Conservation (phyloP, 306 rosid genomes). For the Leucaena leucocephala region DNA sequence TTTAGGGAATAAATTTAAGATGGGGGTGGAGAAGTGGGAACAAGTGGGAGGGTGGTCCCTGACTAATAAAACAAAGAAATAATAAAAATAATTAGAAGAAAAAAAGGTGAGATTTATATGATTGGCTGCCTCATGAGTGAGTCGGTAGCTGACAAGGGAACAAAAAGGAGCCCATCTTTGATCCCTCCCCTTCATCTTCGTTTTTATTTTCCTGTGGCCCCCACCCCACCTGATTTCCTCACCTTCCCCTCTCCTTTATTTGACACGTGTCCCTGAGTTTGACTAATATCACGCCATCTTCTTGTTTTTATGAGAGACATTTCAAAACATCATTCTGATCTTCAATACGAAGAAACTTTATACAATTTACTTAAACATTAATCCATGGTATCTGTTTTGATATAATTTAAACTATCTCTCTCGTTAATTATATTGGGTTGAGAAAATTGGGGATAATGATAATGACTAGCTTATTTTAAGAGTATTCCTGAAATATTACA, state of each 20-base stretch:
- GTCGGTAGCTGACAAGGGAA: constrained; percentile 4
- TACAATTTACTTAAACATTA: too few relatives aligned
- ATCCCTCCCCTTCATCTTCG: neutral
- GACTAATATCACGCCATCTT: neutral
- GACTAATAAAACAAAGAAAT: neutral
- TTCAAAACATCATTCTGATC: too few relatives aligned
- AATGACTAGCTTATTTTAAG: too few relatives aligned
- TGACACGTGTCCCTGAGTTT: neutral
- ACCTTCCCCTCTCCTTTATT: neutral
- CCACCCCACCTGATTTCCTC: neutral
- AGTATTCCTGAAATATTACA: too few relatives aligned
- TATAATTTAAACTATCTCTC: too few relatives aligned
- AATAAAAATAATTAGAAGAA: constrained; percentile 23
- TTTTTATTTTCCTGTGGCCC: neutral
- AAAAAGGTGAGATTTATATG: neutral
- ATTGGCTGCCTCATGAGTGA: neutral
- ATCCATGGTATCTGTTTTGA: too few relatives aligned
- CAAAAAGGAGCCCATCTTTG: neutral
- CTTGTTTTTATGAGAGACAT: too few relatives aligned
- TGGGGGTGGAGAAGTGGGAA: constrained; percentile 16
- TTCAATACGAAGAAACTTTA: too few relatives aligned
- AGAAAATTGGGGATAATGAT: too few relatives aligned
- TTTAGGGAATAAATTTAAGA: neutral
- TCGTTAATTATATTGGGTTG: too few relatives aligned
- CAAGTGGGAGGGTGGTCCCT: constrained; percentile 67